Percentiles rank a stretch among this genome's conserved stretches.
Evolutionary conservation across 1,284 basidiomycete genomes (phyloP).

Genomic region (Amylostereum areolatum): DNA sequence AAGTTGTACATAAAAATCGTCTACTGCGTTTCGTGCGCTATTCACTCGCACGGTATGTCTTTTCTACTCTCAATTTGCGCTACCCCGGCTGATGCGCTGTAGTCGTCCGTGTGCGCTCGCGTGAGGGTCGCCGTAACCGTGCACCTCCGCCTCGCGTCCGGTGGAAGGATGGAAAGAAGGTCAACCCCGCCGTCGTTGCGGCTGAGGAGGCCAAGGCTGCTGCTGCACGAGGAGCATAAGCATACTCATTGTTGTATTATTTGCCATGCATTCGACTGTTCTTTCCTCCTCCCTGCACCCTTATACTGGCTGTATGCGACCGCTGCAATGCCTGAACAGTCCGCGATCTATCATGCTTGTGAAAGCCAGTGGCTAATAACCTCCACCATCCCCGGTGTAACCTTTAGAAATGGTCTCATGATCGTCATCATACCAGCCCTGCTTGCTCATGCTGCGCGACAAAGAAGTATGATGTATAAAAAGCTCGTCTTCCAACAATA

Average conservation of each 20-base stretch:
- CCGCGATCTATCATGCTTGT: too few relatives aligned
- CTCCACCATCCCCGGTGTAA: too few relatives aligned
- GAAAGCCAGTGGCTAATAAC: too few relatives aligned
- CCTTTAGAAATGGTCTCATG: too few relatives aligned
- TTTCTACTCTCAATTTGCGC: neutral
- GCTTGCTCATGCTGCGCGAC: too few relatives aligned
- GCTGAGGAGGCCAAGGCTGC: conserved; percentile 41
- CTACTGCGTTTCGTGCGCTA: conserved; percentile 99
- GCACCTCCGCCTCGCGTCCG: conserved; percentile 92
- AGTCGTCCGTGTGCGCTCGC: conserved; percentile 95
- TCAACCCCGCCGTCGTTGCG: conserved; percentile 65
- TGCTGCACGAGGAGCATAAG: conserved; percentile 24
- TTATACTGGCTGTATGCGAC: too few relatives aligned
- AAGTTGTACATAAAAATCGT: conserved; percentile 99
- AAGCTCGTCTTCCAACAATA: too few relatives aligned
- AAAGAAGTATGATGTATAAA: too few relatives aligned
- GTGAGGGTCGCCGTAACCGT: conserved; percentile 91
- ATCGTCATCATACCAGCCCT: too few relatives aligned
- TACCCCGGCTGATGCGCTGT: neutral
- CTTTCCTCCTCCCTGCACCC: neutral
- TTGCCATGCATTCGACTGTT: conserved; percentile 7
- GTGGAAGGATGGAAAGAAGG: conserved; percentile 99
- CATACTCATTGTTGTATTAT: conserved; percentile 13
- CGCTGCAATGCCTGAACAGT: too few relatives aligned
- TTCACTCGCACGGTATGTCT: conserved; percentile 91